These are phyloP conservation scores for Pilaira anomala DNA, from an alignment of 192 early-diverging fungal genomes.

Conservation along the genomic window DNA sequence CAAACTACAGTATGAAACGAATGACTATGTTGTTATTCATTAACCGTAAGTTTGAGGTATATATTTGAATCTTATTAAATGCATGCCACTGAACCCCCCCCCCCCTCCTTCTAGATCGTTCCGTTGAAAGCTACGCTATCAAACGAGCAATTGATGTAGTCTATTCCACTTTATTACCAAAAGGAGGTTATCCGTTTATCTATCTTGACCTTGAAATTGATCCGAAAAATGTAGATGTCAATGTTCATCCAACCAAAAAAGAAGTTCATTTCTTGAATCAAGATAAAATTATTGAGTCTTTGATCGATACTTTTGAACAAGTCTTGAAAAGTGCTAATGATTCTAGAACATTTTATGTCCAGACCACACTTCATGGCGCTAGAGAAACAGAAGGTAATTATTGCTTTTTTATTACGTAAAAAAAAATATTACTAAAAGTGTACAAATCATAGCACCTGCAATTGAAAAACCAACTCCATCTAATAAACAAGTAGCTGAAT, in stretches of 20 bases:
- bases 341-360: conserved; percentile 57
- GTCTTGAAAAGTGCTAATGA: conserved; percentile 65
- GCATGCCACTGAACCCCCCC: not conserved
- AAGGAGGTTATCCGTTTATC: conserved; percentile 84
- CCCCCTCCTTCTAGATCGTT: conserved; percentile 54
- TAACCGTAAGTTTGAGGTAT: conserved; percentile 65
- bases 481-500: conserved; percentile 51
- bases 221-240: conserved; percentile 91
- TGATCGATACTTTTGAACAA: conserved; percentile 70
- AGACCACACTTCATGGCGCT: conserved; percentile 36
- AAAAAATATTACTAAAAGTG: not conserved
- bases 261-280: conserved; percentile 94
- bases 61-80: too few species aligned
- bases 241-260: conserved; percentile 96
- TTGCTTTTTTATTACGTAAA: not conserved
- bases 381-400: conserved; percentile 4
- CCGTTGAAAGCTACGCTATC: conserved; percentile 80
- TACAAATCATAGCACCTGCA: not conserved
- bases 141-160: conserved; percentile 81
- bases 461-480: conserved; percentile 9
- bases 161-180: conserved; percentile 78
- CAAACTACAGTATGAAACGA: conserved; percentile 85
- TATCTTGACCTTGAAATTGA: conserved; percentile 88
- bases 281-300: conserved; percentile 68
- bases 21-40: conserved; percentile 90